Base-by-base conservation (phyloP, 164 flowering plant genomes). In the Dillenia suffruticosa region DNA sequence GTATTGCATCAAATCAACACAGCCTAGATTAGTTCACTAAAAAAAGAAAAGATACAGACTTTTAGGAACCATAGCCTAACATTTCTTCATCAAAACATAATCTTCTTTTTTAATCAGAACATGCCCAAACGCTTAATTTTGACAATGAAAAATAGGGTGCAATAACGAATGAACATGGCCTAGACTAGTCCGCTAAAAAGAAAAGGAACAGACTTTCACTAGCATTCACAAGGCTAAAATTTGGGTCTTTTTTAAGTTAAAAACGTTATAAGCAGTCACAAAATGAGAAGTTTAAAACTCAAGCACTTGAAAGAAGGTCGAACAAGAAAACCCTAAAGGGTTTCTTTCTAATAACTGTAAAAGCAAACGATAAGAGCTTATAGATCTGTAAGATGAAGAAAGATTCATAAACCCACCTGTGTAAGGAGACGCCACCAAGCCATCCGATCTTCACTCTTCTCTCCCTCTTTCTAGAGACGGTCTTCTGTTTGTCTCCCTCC, bases 401-500 rank as follows among this genome's bases (percentile, higher is more conserved):
- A 32, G 44, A 55, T n/a, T n/a, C 13, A n/a, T 56, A 52, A 62
- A 49, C 59, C 16, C 8, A 75, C 75, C 66, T 68, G 67, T 15
- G 63, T 57, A 46, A 75, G 65, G 45, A 75, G 54, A 40, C 68
- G 68, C 68, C 73, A 59, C 72, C 73, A 73, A 58, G 77, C 77
- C 65, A 62, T 62, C 4, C 40, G 40, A 32, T 32, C 40, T 32
- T 32, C 40, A 4, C 40, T 32, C 40, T 26, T 26, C 40, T 2
- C 40, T 26, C 40, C 40, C 44, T 19, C 43, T 32, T 6, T 17
- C 44, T 45, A n/a, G 54, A 46, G 19, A 46, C 43, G 43, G 10
- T 24, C 44, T 26, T 14, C 46, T 40, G 54, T 51, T 56, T 61
- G n/a, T n/a, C n/a, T n/a, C n/a, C n/a, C 56, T 61, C 47, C 48